These are phyloP conservation scores for Euphorbia lathyris DNA, from an alignment of 345 rosid genomes.

Conservation along the genomic window DNA sequence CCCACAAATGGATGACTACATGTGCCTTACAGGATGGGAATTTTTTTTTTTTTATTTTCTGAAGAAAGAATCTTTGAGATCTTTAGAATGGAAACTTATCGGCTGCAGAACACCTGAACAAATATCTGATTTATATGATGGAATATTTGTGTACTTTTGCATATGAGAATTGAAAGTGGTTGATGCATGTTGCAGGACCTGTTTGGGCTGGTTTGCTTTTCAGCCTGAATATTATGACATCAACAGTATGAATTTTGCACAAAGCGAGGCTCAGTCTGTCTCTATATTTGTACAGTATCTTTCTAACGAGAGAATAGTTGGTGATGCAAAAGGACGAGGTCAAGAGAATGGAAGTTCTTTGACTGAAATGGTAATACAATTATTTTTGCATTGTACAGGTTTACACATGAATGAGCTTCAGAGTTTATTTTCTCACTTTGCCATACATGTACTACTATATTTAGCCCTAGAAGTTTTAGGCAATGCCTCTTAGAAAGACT, in stretches of 20 bases:
- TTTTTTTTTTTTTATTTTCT: background rate
- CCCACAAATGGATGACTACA: background rate
- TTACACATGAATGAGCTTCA: background rate
- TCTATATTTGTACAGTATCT: slow-evolving; percentile 77
- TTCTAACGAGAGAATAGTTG: slow-evolving; percentile 61
- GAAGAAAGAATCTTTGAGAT: background rate
- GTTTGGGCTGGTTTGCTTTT: slow-evolving; percentile 97
- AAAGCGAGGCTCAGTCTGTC: slow-evolving; percentile 84
- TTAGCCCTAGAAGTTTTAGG: background rate
- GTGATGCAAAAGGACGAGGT: slow-evolving; percentile 57
- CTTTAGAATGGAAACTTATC: slow-evolving; percentile 4
- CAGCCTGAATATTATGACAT: slow-evolving; percentile 90
- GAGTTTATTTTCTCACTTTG: background rate
- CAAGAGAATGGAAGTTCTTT: slow-evolving; percentile 54
- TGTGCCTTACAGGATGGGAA: background rate
- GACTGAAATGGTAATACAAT: slow-evolving; percentile 56
- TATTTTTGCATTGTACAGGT: background rate
- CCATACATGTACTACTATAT: background rate
- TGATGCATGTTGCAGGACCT: slow-evolving; percentile 58
- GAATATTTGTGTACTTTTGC: background rate
- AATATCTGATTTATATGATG: background rate
- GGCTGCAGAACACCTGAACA: background rate
- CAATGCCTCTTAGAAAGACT: background rate
- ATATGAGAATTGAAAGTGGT: slow-evolving; percentile 23
- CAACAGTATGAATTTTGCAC: slow-evolving; percentile 60